Evolutionary conservation across 2,329 filamentous ascomycete species (phyloP).

Genomic region (Hyphodiscus sp.): DNA sequence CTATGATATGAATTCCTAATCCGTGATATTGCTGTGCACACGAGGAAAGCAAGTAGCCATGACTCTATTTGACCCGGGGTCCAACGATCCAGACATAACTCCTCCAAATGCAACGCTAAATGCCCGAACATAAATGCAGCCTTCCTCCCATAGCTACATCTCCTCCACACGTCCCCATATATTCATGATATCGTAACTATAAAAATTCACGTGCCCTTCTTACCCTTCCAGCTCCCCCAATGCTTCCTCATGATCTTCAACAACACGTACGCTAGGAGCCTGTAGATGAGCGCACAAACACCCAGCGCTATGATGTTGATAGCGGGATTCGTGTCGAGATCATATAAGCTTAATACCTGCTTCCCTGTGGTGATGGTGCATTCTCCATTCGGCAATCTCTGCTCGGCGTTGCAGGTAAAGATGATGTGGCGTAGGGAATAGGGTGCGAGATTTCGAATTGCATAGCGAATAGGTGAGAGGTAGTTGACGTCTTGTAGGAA

Average conservation of each 20-base stretch:
- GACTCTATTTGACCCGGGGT: too few species aligned
- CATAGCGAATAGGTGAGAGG: constrained; percentile 65
- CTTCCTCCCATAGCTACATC: too few species aligned
- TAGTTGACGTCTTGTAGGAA: constrained; percentile 66
- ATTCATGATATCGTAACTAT: too few species aligned
- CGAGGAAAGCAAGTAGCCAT: too few species aligned
- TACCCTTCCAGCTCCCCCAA: constrained; percentile 33
- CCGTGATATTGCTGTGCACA: too few species aligned
- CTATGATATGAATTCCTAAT: too few species aligned
- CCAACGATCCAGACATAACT: too few species aligned
- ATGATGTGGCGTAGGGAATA: constrained; percentile 54
- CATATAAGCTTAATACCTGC: constrained; percentile 62
- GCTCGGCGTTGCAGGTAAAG: constrained; percentile 57
- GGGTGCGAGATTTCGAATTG: constrained; percentile 58
- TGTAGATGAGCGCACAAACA: constrained; percentile 57
- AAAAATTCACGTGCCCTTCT: background rate
- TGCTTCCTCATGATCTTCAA: constrained; percentile 48
- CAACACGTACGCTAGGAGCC: constrained; percentile 54
- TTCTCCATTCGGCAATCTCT: constrained; percentile 51
- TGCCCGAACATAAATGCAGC: too few species aligned
- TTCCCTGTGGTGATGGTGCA: constrained; percentile 62
- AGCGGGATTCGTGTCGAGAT: constrained; percentile 53
- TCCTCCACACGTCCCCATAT: too few species aligned
- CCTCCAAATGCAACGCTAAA: too few species aligned
- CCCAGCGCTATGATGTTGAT: constrained; percentile 58